These are phyloP conservation scores for Aegilops sharonensis DNA, from an alignment of 176 grass and related monocot genomes.

Conservation along the genomic window DNA sequence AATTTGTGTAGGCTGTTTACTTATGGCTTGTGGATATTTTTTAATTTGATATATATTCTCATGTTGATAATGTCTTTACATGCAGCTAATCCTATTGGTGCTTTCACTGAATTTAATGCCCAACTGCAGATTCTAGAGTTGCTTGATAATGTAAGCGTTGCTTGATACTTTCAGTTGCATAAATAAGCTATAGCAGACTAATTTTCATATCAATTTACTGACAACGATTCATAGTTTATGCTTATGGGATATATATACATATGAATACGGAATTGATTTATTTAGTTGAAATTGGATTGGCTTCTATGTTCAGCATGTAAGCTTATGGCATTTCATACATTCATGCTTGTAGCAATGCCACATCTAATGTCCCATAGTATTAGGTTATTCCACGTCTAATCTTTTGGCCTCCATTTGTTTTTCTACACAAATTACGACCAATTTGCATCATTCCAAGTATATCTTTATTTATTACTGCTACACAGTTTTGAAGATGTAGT, in stretches of 20 bases:
- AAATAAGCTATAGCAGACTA: conserved; percentile 3
- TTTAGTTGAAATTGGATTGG: not conserved
- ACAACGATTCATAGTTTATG: not conserved
- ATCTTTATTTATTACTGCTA: not conserved
- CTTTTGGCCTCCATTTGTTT: not conserved
- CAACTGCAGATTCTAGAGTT: conserved; percentile 95
- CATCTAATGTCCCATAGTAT: not conserved
- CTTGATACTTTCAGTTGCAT: conserved; percentile 20
- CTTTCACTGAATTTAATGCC: conserved; percentile 79
- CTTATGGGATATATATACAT: not conserved
- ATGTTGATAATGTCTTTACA: conserved; percentile 26
- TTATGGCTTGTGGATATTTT: not conserved
- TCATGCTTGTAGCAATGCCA: not conserved
- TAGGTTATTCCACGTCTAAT: not conserved
- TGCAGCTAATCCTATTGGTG: conserved; percentile 72
- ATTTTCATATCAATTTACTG: not conserved
- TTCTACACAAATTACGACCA: not conserved
- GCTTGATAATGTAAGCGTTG: conserved; percentile 85
- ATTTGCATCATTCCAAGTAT: not conserved
- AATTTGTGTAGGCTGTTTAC: conserved; percentile 23
- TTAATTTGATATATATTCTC: conserved; percentile 2
- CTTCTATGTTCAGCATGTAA: not conserved
- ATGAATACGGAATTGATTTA: not conserved
- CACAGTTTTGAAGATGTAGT: not conserved
- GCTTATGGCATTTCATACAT: not conserved